Percentiles rank a stretch among this genome's conserved stretches.
phyloP scores from a whole-genome alignment of 106 monocot species.

The Dioscorea alata region DNA sequence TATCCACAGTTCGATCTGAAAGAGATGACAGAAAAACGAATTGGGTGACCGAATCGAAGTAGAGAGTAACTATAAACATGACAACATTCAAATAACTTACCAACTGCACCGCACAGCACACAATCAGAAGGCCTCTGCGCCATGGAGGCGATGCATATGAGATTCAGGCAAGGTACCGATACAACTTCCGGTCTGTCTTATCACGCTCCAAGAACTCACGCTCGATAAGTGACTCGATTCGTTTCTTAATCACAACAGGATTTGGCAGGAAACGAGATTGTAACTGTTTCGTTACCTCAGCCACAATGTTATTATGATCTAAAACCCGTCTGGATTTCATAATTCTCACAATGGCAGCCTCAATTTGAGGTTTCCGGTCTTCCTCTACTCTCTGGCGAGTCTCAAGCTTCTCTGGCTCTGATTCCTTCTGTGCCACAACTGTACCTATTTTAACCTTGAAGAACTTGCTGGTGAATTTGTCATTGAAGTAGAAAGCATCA shows the following conservation, averaged over 20 bases:
- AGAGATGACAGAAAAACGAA: no score
- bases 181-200: slow-evolving; percentile 67
- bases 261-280: slow-evolving; percentile 72
- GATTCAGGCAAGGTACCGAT: slow-evolving; percentile 47
- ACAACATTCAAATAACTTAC: no score
- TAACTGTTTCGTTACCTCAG: slow-evolving; percentile 70
- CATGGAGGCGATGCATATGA: no score
- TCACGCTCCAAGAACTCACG: slow-evolving; percentile 83
- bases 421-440: slow-evolving; percentile 68
- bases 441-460: slow-evolving; percentile 82
- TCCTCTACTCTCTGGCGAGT: slow-evolving; percentile 92
- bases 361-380: slow-evolving; percentile 82
- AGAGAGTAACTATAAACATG: no score
- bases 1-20: no score
- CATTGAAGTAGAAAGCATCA: slow-evolving; percentile 69
- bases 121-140: no score
- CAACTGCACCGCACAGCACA: no score
- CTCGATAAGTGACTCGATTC: slow-evolving; percentile 76
- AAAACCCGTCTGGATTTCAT: slow-evolving; percentile 73
- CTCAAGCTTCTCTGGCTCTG: slow-evolving; percentile 79
- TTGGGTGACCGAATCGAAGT: no score
- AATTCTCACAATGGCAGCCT: slow-evolving; percentile 74
- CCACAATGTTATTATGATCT: slow-evolving; percentile 70
- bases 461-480: slow-evolving; percentile 72
- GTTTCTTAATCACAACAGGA: slow-evolving; percentile 71